Percentiles rank a stretch among this genome's conserved stretches.
phyloP scores from a whole-genome alignment of 2,329 filamentous ascomycete species.

The Colletotrichum sp. region DNA sequence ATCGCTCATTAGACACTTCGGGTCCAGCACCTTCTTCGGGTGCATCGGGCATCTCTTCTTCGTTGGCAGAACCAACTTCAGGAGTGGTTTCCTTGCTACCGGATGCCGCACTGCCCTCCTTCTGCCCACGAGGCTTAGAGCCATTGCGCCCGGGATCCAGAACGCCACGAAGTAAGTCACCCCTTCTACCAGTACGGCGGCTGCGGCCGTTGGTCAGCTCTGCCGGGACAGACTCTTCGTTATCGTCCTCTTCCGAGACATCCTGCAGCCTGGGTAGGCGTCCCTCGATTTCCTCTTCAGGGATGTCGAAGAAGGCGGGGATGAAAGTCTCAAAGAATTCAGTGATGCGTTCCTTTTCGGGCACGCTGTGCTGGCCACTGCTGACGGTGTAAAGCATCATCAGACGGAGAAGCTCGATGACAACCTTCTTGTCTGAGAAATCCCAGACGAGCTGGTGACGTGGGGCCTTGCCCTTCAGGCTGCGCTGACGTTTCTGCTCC shows the following conservation, averaged over 20 bases:
- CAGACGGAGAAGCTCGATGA: conserved; percentile 65
- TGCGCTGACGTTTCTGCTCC: conserved; percentile 78
- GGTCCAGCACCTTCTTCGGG: conserved; percentile 61
- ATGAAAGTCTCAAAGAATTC: conserved; percentile 81
- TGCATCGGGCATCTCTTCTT: conserved; percentile 74
- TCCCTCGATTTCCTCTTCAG: conserved; percentile 70
- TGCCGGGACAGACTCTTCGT: conserved; percentile 73
- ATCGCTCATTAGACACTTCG: conserved; percentile 67
- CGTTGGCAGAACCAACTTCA: conserved; percentile 76
- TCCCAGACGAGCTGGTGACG: conserved; percentile 77
- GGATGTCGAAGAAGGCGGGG: conserved; percentile 76
- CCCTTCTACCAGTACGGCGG: conserved; percentile 76
- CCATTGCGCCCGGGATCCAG: conserved; percentile 79
- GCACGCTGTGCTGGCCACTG: conserved; percentile 72
- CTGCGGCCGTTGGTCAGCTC: conserved; percentile 72
- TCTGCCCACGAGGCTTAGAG: conserved; percentile 71
- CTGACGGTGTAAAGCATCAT: conserved; percentile 69
- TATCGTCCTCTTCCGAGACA: conserved; percentile 76
- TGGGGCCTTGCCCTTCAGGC: conserved; percentile 63
- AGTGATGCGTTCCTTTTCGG: conserved; percentile 75
- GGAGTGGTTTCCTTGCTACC: conserved; percentile 90
- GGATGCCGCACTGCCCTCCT: conserved; percentile 78
- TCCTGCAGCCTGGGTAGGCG: conserved; percentile 72
- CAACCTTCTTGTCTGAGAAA: conserved; percentile 73
- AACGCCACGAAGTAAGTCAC: conserved; percentile 82